These are phyloP conservation scores for Madurella fahalii DNA, from an alignment of 2,329 filamentous ascomycete species.

Conservation along the genomic window DNA sequence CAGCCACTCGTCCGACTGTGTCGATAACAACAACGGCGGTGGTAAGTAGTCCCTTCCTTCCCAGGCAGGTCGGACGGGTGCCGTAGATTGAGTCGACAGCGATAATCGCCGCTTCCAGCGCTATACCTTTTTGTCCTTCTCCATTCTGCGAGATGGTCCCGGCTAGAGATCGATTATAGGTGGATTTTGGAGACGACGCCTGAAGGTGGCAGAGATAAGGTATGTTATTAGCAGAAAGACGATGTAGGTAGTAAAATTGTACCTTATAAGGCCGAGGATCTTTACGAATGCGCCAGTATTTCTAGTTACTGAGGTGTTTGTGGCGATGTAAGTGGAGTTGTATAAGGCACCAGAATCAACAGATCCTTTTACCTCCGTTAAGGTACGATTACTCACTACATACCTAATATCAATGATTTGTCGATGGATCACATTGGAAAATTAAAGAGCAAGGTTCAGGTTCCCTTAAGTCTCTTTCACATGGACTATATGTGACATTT, in stretches of 20 bases:
- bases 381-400: no score
- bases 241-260: not conserved
- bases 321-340: constrained; percentile 1
- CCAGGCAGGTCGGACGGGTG: not conserved
- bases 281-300: constrained; percentile 6
- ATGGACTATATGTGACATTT: no score
- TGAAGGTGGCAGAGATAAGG: not conserved
- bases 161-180: not conserved
- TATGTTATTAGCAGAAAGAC: not conserved
- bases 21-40: not conserved
- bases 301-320: constrained; percentile 8
- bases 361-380: not conserved
- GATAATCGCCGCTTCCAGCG: not conserved
- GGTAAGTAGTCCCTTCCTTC: not conserved
- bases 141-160: not conserved
- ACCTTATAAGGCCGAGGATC: not conserved
- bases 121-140: constrained; percentile 4
- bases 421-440: no score
- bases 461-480: no score
- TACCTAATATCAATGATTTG: no score
- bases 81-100: constrained; percentile 1
- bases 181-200: constrained; percentile 1
- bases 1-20: not conserved
- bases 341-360: constrained; percentile 8
- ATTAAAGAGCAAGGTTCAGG: no score